Percentiles rank a stretch among this genome's conserved stretches.
Conservation (phyloP, 2,329 filamentous ascomycete genomes). For the Leptographium lundbergii region DNA sequence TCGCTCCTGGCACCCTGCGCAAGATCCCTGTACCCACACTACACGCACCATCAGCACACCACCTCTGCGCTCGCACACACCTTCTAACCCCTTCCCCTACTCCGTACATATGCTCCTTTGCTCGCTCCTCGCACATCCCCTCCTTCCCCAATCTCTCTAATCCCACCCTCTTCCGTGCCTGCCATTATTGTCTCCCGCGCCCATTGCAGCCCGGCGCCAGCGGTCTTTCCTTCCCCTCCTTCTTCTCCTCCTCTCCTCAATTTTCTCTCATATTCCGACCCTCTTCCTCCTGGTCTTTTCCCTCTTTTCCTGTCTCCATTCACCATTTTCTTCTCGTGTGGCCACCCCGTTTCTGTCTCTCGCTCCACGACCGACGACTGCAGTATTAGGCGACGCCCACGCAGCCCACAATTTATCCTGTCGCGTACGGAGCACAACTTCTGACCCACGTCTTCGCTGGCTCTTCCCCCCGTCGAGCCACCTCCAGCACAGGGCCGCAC, state of each 20-base stretch:
- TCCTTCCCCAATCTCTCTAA: constrained; percentile 1
- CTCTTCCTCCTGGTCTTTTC: not conserved
- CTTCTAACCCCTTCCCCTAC: not conserved
- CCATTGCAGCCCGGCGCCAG: not conserved
- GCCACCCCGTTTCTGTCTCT: not conserved
- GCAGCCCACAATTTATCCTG: not conserved
- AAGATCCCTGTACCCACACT: not conserved
- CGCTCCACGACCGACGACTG: not conserved
- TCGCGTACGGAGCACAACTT: not conserved
- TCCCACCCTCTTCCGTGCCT: constrained; percentile 2
- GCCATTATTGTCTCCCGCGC: not conserved
- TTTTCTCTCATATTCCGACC: not conserved
- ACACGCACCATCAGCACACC: not conserved
- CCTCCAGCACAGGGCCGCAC: not conserved
- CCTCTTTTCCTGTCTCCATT: too few relatives aligned
- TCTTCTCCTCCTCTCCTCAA: not conserved
- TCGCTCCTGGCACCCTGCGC: not conserved
- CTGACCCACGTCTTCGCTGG: not conserved
- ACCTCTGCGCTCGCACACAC: not conserved
- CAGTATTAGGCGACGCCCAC: not conserved
- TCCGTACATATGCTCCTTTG: not conserved
- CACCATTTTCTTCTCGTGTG: not conserved
- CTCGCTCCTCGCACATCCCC: constrained; percentile 1
- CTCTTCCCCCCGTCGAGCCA: not conserved
- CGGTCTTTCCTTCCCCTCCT: not conserved